Percentiles rank a stretch among this genome's conserved stretches.
These are phyloP conservation scores for Knoxdaviesia proteae DNA, from an alignment of 2,329 filamentous ascomycete species.

Conservation along the genomic window DNA sequence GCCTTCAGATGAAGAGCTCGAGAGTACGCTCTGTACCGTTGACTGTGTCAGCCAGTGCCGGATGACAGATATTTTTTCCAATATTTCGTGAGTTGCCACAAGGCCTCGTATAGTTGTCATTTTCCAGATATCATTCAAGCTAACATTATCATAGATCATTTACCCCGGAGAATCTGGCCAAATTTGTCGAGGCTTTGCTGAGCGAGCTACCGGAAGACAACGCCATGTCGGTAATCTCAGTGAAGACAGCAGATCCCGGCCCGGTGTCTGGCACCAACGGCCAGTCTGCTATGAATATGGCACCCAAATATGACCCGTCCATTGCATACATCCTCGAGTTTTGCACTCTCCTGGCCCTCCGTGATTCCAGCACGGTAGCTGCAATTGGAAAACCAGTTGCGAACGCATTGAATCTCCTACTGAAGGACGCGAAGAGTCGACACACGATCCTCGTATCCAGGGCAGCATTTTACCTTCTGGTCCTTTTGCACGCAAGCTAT, in stretches of 20 bases:
- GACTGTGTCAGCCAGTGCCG: constrained; percentile 86
- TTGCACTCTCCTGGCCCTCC: constrained; percentile 60
- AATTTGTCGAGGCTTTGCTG: constrained; percentile 46
- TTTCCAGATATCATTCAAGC: background rate
- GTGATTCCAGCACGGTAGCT: constrained; percentile 52
- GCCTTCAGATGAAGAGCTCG: constrained; percentile 88
- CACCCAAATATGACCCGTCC: constrained; percentile 60
- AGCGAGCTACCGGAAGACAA: constrained; percentile 72
- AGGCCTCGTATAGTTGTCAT: background rate
- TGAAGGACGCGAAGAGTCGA: constrained; percentile 58
- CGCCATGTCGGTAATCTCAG: constrained; percentile 57
- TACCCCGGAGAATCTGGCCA: constrained; percentile 30
- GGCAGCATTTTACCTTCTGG: constrained; percentile 70
- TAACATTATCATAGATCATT: constrained; percentile 26
- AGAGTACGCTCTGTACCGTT: constrained; percentile 83
- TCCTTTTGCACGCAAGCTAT: constrained; percentile 64
- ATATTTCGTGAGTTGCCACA: constrained; percentile 44
- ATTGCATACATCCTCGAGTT: constrained; percentile 84
- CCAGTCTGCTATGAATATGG: constrained; percentile 15
- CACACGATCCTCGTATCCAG: constrained; percentile 72
- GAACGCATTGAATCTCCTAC: constrained; percentile 57
- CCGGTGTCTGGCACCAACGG: too few relatives aligned
- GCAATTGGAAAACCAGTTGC: constrained; percentile 61
- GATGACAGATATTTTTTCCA: constrained; percentile 62
- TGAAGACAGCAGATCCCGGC: constrained; percentile 54